Percentiles rank a stretch among this genome's conserved stretches.
Evolutionary conservation across 2,329 filamentous ascomycete genomes (phyloP).

Genomic region (Tympanopsis confertula): DNA sequence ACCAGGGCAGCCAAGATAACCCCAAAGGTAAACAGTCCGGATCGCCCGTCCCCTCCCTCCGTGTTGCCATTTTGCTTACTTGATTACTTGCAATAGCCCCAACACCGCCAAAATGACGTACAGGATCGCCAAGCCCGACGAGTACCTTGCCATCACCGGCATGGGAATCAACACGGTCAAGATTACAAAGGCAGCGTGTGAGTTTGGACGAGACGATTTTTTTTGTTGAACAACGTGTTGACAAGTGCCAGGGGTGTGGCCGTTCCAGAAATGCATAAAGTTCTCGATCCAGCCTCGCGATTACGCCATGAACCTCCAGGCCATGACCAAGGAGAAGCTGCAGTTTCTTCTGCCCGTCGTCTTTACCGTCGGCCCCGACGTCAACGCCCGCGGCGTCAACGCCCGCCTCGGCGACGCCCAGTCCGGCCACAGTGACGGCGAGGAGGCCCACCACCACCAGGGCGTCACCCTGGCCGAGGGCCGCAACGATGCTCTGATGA

Average conservation of each 20-base stretch:
- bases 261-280: slow-evolving; percentile 9
- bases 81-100: not conserved
- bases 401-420: slow-evolving; percentile 5
- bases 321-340: slow-evolving; percentile 82
- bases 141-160: not conserved
- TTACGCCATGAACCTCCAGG: slow-evolving; percentile 71
- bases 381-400: slow-evolving; percentile 45
- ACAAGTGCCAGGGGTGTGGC: not conserved
- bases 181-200: not conserved
- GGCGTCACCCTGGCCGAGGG: slow-evolving; percentile 27
- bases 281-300: slow-evolving; percentile 63
- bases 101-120: not conserved
- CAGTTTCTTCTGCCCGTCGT: slow-evolving; percentile 74
- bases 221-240: slow-evolving; percentile 8
- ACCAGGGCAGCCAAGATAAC: no score
- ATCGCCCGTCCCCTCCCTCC: no score
- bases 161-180: not conserved
- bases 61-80: no score
- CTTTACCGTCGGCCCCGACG: slow-evolving; percentile 74
- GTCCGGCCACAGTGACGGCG: slow-evolving; percentile 7
- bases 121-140: not conserved
- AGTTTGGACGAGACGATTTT: no score
- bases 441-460: slow-evolving; percentile 11
- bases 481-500: slow-evolving; percentile 54
- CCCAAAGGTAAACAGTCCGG: no score